These are phyloP conservation scores for Zoysia pacifica DNA, from an alignment of 176 grass and related monocot genomes.

Conservation along the genomic window DNA sequence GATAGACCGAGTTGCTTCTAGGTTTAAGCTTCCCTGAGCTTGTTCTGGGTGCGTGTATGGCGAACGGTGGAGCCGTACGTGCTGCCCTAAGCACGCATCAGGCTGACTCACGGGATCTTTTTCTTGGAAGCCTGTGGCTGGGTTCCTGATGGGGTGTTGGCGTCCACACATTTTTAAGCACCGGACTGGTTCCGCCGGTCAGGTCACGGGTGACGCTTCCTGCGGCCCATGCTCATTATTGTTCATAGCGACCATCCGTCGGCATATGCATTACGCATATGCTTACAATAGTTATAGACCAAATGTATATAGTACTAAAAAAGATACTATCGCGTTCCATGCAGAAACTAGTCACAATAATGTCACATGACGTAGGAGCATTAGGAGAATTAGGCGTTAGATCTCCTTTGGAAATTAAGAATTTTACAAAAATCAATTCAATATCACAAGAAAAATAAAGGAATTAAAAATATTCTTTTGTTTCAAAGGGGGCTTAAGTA, in stretches of 20 bases:
- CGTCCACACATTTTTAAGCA: slow-evolving; percentile 5
- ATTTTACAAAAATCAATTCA: no score
- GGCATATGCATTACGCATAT: not conserved
- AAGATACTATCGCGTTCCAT: no score
- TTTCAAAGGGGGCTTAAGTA: no score
- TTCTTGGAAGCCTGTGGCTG: slow-evolving; percentile 21
- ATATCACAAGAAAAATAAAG: no score
- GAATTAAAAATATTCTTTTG: no score
- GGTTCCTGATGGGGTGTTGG: not conserved
- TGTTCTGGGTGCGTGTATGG: not conserved
- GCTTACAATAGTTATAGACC: not conserved
- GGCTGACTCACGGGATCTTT: slow-evolving; percentile 10
- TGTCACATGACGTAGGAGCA: no score
- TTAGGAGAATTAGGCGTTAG: no score
- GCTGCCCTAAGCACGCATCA: not conserved
- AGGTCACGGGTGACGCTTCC: not conserved
- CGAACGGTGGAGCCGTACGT: not conserved
- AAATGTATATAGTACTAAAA: no score
- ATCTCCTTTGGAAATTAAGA: no score
- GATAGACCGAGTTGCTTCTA: not conserved
- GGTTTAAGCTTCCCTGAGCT: no score
- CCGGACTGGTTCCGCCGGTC: not conserved
- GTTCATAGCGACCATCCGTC: not conserved
- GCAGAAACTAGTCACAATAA: no score
- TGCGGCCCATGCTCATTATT: slow-evolving; percentile 12